Conservation (phyloP, 345 rosid species). For the rapeseed (Brassica napus) region Da-Ae NC_063444.1:35808501-35809000, state of each 20-base stretch:
- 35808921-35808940: neutral
- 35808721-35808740: slow-evolving; percentile 25
- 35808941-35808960: neutral
- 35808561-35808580: slow-evolving; percentile 82
- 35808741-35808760: slow-evolving; percentile 1
- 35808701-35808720: slow-evolving; percentile 20
- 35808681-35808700: slow-evolving; percentile 22
- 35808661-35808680: neutral
- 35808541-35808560: slow-evolving; percentile 80
- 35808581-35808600: slow-evolving; percentile 62
- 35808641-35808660: slow-evolving; percentile 22
- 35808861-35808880: slow-evolving; percentile 1
- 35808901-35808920: neutral
- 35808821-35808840: neutral
- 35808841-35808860: neutral
- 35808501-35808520: slow-evolving; percentile 82
- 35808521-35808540: slow-evolving; percentile 64
- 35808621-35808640: slow-evolving; percentile 58
- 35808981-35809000: neutral
- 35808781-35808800: neutral
- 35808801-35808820: neutral
- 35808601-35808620: slow-evolving; percentile 74
- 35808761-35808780: neutral
- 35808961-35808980: neutral
- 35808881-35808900: neutral